Percentiles rank a stretch among this genome's conserved stretches.
Evolutionary conservation across 1,284 basidiomycete species (phyloP).

Genomic region (Microbotryomycetes sp.): DNA sequence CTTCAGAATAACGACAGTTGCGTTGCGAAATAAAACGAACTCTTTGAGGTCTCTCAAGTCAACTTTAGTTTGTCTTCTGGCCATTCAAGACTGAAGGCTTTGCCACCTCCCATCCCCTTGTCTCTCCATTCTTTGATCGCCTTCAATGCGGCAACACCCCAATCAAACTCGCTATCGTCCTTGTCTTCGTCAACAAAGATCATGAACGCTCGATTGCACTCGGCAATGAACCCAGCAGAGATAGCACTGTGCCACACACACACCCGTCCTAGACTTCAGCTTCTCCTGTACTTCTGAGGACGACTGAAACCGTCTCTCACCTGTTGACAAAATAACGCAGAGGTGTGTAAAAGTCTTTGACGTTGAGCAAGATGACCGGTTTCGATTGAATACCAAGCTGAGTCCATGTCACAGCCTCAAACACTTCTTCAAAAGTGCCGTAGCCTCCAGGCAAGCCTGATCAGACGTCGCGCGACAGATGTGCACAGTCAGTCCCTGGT

Average conservation of each 20-base stretch:
- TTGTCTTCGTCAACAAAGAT: slow-evolving; percentile 33
- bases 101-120: slow-evolving; percentile 24
- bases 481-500: not conserved
- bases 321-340: slow-evolving; percentile 36
- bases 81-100: slow-evolving; percentile 29
- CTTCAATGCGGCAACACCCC: slow-evolving; percentile 36
- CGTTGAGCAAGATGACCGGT: slow-evolving; percentile 41
- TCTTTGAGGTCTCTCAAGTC: too few relatives aligned
- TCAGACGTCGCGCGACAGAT: not conserved
- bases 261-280: too few relatives aligned
- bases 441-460: slow-evolving; percentile 39
- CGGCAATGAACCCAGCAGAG: slow-evolving; percentile 38
- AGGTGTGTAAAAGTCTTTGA: slow-evolving; percentile 39
- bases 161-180: slow-evolving; percentile 25
- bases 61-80: not conserved
- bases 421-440: slow-evolving; percentile 42
- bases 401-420: slow-evolving; percentile 43
- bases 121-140: slow-evolving; percentile 33
- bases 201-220: slow-evolving; percentile 26
- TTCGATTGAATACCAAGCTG: slow-evolving; percentile 42
- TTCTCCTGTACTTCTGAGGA: too few relatives aligned
- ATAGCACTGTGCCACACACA: slow-evolving; percentile 39
- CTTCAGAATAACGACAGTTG: too few relatives aligned
- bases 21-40: too few relatives aligned
- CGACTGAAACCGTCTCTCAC: too few relatives aligned